Conservation (phyloP, 2,329 filamentous ascomycete genomes). For the Dothiorella sarmentorum region DNA sequence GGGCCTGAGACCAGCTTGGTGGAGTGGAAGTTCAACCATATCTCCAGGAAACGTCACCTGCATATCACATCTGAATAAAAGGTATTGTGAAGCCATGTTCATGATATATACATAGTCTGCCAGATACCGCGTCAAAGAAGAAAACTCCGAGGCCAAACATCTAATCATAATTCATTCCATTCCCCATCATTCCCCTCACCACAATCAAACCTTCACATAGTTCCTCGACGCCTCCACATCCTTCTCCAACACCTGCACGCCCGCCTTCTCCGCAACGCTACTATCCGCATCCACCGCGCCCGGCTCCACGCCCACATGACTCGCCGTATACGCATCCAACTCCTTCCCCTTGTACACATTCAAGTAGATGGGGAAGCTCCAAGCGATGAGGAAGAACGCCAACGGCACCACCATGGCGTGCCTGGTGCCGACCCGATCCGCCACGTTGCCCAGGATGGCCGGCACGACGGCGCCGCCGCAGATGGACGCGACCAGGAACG, state of each 20-base stretch:
- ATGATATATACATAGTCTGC: no score
- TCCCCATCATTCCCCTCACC: no score
- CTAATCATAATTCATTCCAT: no score
- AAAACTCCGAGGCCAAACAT: no score
- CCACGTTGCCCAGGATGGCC: slow-evolving; percentile 35
- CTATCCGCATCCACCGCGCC: slow-evolving; percentile 19
- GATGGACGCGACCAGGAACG: slow-evolving; percentile 36
- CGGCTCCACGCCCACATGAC: slow-evolving; percentile 29
- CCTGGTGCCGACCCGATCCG: slow-evolving; percentile 31
- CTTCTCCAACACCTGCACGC: not conserved
- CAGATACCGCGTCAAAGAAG: no score
- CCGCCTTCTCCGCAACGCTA: not conserved
- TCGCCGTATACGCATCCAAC: slow-evolving; percentile 35
- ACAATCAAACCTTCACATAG: not conserved
- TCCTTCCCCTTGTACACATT: slow-evolving; percentile 34
- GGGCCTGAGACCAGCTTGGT: no score
- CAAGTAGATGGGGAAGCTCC: slow-evolving; percentile 37
- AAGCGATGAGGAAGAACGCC: slow-evolving; percentile 34
- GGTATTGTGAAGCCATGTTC: no score
- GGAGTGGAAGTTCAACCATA: no score
- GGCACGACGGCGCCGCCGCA: slow-evolving; percentile 37
- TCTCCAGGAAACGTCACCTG: no score
- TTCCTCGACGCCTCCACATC: slow-evolving; percentile 8
- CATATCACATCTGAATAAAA: no score
- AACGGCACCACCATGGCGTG: slow-evolving; percentile 37